Evolutionary conservation across 1,139 yeast species (phyloP).

Genomic region (Scheffersomyces stambukii): DNA sequence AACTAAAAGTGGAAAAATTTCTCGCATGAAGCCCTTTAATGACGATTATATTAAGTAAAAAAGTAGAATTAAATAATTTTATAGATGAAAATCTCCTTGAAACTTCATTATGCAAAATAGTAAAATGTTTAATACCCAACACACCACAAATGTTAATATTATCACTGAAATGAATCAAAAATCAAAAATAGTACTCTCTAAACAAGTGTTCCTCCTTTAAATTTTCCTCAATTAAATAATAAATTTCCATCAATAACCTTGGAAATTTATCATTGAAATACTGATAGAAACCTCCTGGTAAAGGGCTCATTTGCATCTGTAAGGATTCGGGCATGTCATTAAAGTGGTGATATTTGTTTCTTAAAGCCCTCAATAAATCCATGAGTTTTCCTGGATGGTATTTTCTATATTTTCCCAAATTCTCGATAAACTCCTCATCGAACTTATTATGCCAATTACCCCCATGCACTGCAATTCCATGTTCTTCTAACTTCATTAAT

Average conservation of each 20-base stretch:
- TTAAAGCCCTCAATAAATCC: constrained; percentile 82
- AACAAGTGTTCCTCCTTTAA: constrained; percentile 61
- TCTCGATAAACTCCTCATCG: constrained; percentile 68
- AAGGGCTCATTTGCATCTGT: constrained; percentile 61
- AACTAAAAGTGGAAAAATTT: not conserved
- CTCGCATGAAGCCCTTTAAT: constrained; percentile 1
- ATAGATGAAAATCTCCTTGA: constrained; percentile 1
- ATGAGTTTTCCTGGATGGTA: constrained; percentile 73
- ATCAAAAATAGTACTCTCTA: constrained; percentile 40
- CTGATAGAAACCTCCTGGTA: constrained; percentile 78
- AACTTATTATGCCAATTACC: constrained; percentile 79
- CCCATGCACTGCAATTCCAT: constrained; percentile 49
- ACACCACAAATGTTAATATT: too few relatives aligned
- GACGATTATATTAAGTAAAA: not conserved
- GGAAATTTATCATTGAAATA: constrained; percentile 80
- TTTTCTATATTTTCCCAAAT: constrained; percentile 86
- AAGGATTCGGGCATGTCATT: constrained; percentile 77
- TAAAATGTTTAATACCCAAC: too few relatives aligned
- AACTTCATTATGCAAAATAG: too few relatives aligned
- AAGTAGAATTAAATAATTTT: constrained; percentile 1
- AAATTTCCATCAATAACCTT: constrained; percentile 67
- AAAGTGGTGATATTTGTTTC: constrained; percentile 91
- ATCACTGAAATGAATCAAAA: constrained; percentile 1
- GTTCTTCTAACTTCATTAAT: constrained; percentile 54
- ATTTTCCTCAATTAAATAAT: constrained; percentile 56